These are phyloP conservation scores for Boletellus ananas DNA, from an alignment of 768 basidiomycete genomes.

Conservation along the genomic window DNA sequence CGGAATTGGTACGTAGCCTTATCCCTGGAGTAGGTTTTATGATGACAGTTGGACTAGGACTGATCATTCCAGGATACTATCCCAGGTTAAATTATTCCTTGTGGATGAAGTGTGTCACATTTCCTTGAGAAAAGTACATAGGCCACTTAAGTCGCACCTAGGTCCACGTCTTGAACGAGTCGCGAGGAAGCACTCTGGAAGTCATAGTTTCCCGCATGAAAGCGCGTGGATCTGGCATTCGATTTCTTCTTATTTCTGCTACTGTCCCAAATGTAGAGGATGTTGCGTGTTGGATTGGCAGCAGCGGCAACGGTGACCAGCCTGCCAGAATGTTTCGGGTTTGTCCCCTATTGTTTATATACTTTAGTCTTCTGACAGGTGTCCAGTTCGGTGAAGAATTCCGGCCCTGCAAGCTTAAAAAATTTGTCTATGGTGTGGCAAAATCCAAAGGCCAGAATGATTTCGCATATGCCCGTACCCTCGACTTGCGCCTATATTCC, in stretches of 20 bases:
- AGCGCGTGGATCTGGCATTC: slow-evolving; percentile 58
- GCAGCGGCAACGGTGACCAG: slow-evolving; percentile 24
- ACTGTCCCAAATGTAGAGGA: slow-evolving; percentile 93
- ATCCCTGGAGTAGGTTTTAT: background rate
- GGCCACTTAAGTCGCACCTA: slow-evolving; percentile 27
- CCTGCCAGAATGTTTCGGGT: slow-evolving; percentile 73
- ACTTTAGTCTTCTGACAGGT: background rate
- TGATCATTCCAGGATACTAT: slow-evolving; percentile 62
- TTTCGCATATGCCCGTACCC: slow-evolving; percentile 64
- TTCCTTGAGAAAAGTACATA: background rate
- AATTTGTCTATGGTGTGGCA: slow-evolving; percentile 68
- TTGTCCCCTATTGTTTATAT: background rate
- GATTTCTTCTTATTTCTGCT: slow-evolving; percentile 89
- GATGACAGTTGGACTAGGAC: slow-evolving; percentile 37
- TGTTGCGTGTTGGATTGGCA: slow-evolving; percentile 84
- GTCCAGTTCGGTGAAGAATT: slow-evolving; percentile 88
- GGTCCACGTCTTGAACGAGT: slow-evolving; percentile 92
- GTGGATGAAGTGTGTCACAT: slow-evolving; percentile 73
- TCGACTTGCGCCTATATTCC: slow-evolving; percentile 71
- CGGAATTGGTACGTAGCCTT: slow-evolving; percentile 70
- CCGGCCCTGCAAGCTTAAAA: slow-evolving; percentile 76
- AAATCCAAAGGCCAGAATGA: slow-evolving; percentile 67
- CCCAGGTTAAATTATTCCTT: slow-evolving; percentile 74
- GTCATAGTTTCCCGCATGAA: slow-evolving; percentile 96
- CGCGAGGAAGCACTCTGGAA: slow-evolving; percentile 88